Evolutionary conservation across 2,329 filamentous ascomycete species (phyloP).

Genomic region (Lecanoromycetidae sp.): DNA sequence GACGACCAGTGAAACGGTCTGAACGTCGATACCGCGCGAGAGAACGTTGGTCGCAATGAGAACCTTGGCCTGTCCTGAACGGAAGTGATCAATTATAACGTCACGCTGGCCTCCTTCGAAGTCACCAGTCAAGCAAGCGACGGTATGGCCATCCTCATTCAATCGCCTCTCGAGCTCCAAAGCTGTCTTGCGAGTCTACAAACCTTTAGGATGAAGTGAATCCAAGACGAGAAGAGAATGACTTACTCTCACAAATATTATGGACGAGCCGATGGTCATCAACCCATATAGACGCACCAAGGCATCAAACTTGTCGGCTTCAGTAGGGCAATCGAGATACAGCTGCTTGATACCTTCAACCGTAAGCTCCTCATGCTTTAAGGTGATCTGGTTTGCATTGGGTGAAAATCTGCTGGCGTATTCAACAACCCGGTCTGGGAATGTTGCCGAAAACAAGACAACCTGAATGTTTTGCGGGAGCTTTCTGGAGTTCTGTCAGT

Average conservation of each 20-base stretch:
- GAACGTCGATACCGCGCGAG: conserved; percentile 83
- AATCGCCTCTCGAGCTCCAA: conserved; percentile 75
- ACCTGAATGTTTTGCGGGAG: conserved; percentile 68
- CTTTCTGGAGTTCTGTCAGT: conserved; percentile 38
- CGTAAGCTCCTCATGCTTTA: conserved; percentile 82
- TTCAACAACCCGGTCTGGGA: conserved; percentile 70
- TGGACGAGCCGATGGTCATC: conserved; percentile 92
- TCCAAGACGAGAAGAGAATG: background rate
- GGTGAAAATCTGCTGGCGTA: conserved; percentile 81
- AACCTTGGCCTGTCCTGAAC: conserved; percentile 77
- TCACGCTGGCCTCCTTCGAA: conserved; percentile 78
- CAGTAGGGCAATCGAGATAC: conserved; percentile 81
- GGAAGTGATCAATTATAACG: conserved; percentile 72
- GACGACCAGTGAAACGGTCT: conserved; percentile 93
- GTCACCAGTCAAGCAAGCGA: conserved; percentile 78
- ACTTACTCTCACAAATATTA: conserved; percentile 87
- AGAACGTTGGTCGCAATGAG: conserved; percentile 96
- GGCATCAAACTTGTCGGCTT: conserved; percentile 73
- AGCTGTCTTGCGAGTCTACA: conserved; percentile 72
- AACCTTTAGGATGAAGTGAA: conserved; percentile 2
- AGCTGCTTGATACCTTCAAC: conserved; percentile 97
- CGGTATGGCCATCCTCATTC: conserved; percentile 78
- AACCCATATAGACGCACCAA: conserved; percentile 89
- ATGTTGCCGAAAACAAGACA: conserved; percentile 89
- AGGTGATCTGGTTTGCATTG: conserved; percentile 70